Evolutionary conservation across 164 flowering plant genomes (phyloP).

Genomic region (Vitis amurensis): DNA sequence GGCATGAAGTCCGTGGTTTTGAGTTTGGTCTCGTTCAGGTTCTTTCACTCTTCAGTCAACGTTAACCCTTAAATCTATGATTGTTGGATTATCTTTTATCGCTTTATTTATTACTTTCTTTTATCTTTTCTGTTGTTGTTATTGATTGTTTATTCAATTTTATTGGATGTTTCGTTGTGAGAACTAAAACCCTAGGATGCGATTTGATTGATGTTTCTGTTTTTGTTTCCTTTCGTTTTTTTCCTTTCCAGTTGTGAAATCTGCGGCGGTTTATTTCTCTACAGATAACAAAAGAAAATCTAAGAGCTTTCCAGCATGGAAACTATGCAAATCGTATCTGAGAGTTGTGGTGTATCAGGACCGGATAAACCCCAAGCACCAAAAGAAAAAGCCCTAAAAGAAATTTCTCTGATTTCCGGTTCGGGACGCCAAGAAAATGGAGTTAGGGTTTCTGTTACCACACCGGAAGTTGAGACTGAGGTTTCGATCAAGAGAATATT

Average conservation of each 20-base stretch:
- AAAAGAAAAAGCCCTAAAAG: constrained; percentile 10
- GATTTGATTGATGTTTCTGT: neutral
- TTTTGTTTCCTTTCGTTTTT: constrained; percentile 3
- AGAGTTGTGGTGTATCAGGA: neutral
- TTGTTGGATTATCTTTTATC: too few species aligned
- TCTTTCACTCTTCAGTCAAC: too few species aligned
- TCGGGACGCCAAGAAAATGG: constrained; percentile 20
- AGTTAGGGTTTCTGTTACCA: constrained; percentile 15
- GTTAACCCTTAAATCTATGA: too few species aligned
- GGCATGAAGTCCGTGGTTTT: too few species aligned
- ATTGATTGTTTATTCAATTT: neutral
- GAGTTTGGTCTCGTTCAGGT: too few species aligned
- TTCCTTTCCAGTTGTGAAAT: constrained; percentile 8
- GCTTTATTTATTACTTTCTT: neutral
- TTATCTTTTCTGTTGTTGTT: neutral
- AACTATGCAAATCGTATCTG: constrained; percentile 10
- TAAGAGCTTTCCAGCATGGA: constrained; percentile 18
- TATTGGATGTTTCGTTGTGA: neutral
- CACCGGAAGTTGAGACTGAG: constrained; percentile 13
- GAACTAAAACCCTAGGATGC: constrained; percentile 6
- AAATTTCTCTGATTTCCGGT: constrained; percentile 1
- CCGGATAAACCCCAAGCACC: constrained; percentile 8
- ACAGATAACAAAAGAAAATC: neutral
- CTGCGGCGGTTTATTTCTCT: neutral
- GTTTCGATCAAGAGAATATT: neutral